These are phyloP conservation scores for Torulaspora microellipsoides DNA, from an alignment of 805 yeast species.

Conservation along the genomic window DNA sequence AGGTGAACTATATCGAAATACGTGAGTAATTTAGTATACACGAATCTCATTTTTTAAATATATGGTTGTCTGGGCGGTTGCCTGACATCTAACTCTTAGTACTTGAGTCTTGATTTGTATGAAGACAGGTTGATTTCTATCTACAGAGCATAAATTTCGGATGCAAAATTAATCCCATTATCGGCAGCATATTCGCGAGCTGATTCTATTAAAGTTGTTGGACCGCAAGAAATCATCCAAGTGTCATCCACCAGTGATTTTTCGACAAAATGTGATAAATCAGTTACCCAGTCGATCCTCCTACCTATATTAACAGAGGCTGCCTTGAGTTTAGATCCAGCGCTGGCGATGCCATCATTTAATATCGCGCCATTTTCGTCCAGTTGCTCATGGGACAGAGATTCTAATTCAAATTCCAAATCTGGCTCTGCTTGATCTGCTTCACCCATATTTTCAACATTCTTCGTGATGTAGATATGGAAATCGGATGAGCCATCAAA, in stretches of 20 bases:
- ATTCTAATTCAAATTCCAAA: constrained; percentile 18
- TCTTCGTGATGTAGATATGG: constrained; percentile 16
- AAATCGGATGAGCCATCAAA: constrained; percentile 11
- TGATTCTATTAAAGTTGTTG: constrained; percentile 20
- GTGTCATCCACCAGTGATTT: constrained; percentile 15
- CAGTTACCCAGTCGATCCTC: constrained; percentile 27
- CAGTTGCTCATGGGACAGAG: constrained; percentile 11
- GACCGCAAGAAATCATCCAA: constrained; percentile 33
- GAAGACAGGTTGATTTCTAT: background rate
- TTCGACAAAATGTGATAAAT: constrained; percentile 22
- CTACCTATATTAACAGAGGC: constrained; percentile 23
- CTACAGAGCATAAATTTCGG: constrained; percentile 22
- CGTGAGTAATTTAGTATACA: background rate
- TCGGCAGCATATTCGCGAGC: constrained; percentile 20
- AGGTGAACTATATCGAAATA: background rate
- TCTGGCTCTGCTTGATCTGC: constrained; percentile 9
- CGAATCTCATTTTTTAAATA: background rate
- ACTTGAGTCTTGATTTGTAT: no score
- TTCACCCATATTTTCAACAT: constrained; percentile 5
- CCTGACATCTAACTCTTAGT: no score
- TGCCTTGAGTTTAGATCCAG: constrained; percentile 6
- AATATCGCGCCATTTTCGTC: constrained; percentile 19
- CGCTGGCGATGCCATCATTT: background rate
- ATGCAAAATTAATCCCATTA: constrained; percentile 19
- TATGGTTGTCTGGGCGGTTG: no score